phyloP scores from a whole-genome alignment of 352 stramenopile genomes.

The Phytophthora citrophthora region DNA sequence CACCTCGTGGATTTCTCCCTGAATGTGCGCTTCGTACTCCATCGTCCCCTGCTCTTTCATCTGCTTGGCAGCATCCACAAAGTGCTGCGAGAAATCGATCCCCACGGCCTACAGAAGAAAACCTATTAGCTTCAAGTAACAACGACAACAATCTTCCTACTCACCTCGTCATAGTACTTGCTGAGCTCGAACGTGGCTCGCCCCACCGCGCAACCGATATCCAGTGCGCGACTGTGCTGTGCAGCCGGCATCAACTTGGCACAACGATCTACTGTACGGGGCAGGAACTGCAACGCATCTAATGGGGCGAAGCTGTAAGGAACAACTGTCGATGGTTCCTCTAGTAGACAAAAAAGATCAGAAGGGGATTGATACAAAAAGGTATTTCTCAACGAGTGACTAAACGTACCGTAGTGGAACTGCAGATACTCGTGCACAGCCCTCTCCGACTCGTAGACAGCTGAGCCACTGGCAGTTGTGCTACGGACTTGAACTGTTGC shows the following conservation, averaged over 20 bases:
- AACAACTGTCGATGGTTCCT: conserved; percentile 66
- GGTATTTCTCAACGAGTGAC: neutral
- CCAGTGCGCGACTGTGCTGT: conserved; percentile 85
- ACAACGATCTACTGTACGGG: conserved; percentile 80
- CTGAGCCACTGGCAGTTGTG: conserved; percentile 88
- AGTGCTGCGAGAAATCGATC: conserved; percentile 94
- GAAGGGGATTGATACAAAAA: neutral
- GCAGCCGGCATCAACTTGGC: conserved; percentile 55
- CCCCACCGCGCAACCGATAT: conserved; percentile 95
- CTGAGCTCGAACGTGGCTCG: conserved; percentile 94
- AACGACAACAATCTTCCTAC: neutral
- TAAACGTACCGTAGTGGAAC: conserved; percentile 86
- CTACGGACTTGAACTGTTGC: conserved; percentile 51
- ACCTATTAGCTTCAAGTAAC: conserved; percentile 1
- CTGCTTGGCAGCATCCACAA: conserved; percentile 85
- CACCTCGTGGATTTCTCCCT: conserved; percentile 82
- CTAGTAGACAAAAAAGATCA: conserved; percentile 27
- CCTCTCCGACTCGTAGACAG: conserved; percentile 88
- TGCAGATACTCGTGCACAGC: conserved; percentile 92
- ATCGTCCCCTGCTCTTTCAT: conserved; percentile 88
- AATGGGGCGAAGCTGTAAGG: conserved; percentile 75
- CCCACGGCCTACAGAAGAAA: conserved; percentile 71
- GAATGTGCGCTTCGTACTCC: conserved; percentile 87
- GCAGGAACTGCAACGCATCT: conserved; percentile 89
- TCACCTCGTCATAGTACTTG: conserved; percentile 91